Evolutionary conservation across 257 asterid genomes (phyloP).

Genomic region (Fraxinus anomala): DNA sequence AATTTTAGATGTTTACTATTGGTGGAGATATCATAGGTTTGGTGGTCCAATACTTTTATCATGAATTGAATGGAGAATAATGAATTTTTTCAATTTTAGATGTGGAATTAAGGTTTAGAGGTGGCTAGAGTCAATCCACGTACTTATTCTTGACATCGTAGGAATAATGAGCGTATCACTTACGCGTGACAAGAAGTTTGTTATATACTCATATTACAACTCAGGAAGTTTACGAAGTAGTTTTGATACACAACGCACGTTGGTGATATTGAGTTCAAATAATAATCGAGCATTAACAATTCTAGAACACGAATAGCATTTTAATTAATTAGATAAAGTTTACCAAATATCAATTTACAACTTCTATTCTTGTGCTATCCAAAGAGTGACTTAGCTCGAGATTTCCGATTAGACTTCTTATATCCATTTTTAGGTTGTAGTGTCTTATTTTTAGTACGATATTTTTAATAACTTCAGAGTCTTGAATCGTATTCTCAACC

Average conservation of each 20-base stretch:
- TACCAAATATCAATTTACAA: no score
- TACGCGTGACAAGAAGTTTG: background rate
- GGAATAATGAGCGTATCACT: background rate
- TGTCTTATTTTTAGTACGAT: background rate
- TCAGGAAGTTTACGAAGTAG: no score
- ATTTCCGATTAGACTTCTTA: background rate
- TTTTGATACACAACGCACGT: background rate
- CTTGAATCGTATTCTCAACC: background rate
- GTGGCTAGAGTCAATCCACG: background rate
- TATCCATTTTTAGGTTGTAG: background rate
- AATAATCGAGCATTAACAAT: no score
- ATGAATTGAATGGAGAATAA: background rate
- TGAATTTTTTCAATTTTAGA: background rate
- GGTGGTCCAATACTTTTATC: constrained; percentile 10
- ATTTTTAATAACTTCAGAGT: background rate
- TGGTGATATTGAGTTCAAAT: background rate
- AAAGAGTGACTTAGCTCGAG: background rate
- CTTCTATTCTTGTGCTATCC: background rate
- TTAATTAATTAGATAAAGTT: no score
- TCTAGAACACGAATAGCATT: background rate
- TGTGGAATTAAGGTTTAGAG: background rate
- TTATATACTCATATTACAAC: no score
- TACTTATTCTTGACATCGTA: no score
- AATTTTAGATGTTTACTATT: background rate
- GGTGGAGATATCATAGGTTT: background rate